Evolutionary conservation across 2,329 filamentous ascomycete species (phyloP), one percentile per base, ranked within the genome.

Genomic region (Anthostomella pinea): DNA sequence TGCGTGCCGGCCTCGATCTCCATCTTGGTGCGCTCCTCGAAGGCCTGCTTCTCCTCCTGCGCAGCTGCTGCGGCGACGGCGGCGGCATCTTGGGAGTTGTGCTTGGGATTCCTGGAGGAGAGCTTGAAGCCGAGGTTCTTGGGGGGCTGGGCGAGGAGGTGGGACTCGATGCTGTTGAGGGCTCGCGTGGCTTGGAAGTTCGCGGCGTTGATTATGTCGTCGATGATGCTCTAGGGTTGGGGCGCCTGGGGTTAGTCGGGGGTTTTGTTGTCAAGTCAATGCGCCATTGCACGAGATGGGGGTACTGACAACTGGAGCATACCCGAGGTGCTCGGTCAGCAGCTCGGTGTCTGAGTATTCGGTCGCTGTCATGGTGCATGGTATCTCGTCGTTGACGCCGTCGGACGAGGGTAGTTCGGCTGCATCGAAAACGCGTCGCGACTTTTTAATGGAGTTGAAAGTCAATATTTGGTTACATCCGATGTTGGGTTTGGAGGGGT

Each of bases 181-280:
- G 88, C 90, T 62, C 85, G 85, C 65, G 95, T 93, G 56, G 93
- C 85, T 54, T 96, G 79, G 56, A 91, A 87, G 69, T 97, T 98
- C 63, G 96, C 81, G 37, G 85, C 86, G 71, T 97, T 96, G 69
- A 97, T 95, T 53, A 97, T 90, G 67, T 97, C 91, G 77, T 98
- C 93, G 57, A 98, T 85, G 26, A 98, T 79, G 43, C 86, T 86
- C 90, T 95, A 55, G 17, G 27, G 18, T 17, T n/a, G n/a, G 24
- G 19, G 13, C 9, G 24, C 22, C 28, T 38, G 19, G 27, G 28
- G 33, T 48, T 38, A 39, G 38, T 39, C 36, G 35, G 35, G 5
- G 24, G 29, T 10, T 30, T n/a, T n/a, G n/a, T n/a, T n/a, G n/a
- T n/a, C n/a, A n/a, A n/a, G n/a, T n/a, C n/a, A n/a, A n/a, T n/a